Evolutionary conservation across 371 early-diverging fungal genomes (phyloP), one percentile per base, ranked within the genome.

Genomic region (Apophysomyces variabilis): DNA sequence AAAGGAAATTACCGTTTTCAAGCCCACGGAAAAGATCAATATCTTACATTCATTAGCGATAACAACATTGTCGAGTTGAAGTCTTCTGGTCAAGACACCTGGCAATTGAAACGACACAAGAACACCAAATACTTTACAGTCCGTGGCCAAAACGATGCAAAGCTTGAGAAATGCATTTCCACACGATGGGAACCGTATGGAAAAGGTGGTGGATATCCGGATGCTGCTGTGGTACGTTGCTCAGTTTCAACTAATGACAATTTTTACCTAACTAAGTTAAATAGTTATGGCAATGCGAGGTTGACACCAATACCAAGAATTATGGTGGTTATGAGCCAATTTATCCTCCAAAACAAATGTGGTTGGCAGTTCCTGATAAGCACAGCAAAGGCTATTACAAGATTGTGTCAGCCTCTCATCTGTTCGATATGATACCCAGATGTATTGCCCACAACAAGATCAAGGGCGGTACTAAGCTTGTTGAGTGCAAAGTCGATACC

Each of bases 251-350:
- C 21, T 38, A 45, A 26, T 26, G 32, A 26, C 32, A 26, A 26
- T 26, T 26, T 26, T 26, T 26, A 60, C 9, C 38, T 38, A 54
- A 54, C 18, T 63, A 26, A 18, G 47, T 21, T 58, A 16, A 26
- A 21, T 68, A 72, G 71, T 58, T 77, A 59, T 77, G 77, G 77
- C 73, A 77, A 69, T 77, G 77, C 50, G 77, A 77, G 61, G 66
- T 73, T 13, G 73, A 75, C 45, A 65, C 61, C 46, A 47, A 38
- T 7, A 45, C 44, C 7, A 57, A 59, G 36, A 57, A 60, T 61
- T 61, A 61, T 14, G 75, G 71, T 26, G 75, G 71, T 35, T 75
- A 75, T 38, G 66, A 66, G 3, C 60, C 63, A 12, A 71, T 75
- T 38, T 66, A 57, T 21, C 64, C 73, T 44, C 71, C 66, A 36